Base-by-base conservation (phyloP, 768 basidiomycete species). In the Suillus plorans region DNA sequence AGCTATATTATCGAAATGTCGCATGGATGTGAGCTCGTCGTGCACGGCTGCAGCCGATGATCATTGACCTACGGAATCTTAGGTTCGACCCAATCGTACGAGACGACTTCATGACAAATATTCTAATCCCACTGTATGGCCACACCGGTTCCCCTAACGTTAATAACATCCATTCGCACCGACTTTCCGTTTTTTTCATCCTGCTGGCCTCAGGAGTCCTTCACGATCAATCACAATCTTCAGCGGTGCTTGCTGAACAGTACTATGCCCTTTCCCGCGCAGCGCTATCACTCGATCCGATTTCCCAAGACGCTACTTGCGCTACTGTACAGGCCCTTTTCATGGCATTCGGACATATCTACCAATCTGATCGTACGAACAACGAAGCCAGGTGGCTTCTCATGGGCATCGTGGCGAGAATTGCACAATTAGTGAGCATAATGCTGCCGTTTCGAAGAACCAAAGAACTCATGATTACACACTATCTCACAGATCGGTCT, bases 101-200 rank as follows among this genome's bases (percentile, higher is more conserved):
- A 7, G 66, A 77, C 6, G 82, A 85, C 37, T 84, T 85, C 64
- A 71, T 79, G 59, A 65, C 60, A 13, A 74, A 72, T 10, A 75
- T 85, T 28, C 50, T 85, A 39, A 71, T 78, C 20, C 78, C 77
- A 16, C 77, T 86, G n/a, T 86, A 85, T 65, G 77, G 75, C 31
- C 61, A 69, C 25, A 69, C 75, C 20, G 75, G 73, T 18, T 71
- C 70, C 47, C 69, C 73, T 10, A 74, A 69, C 55, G 66, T 81
- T 22, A 74, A 81, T 47, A 58, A 57, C 18, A 61, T 84, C 25
- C 81, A 84, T 60, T 76, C 84, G 1, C 83, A 86, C 62, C 73
- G 77, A 39, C 77, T 88, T 41, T 77, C 85, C 20, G 78, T 85
- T 22, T 82, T 87, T 72, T 86, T 86, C 70, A 79, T 82, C 63